Conservation (phyloP, 768 basidiomycete genomes). For the Boletus subcaerulescens region DNA sequence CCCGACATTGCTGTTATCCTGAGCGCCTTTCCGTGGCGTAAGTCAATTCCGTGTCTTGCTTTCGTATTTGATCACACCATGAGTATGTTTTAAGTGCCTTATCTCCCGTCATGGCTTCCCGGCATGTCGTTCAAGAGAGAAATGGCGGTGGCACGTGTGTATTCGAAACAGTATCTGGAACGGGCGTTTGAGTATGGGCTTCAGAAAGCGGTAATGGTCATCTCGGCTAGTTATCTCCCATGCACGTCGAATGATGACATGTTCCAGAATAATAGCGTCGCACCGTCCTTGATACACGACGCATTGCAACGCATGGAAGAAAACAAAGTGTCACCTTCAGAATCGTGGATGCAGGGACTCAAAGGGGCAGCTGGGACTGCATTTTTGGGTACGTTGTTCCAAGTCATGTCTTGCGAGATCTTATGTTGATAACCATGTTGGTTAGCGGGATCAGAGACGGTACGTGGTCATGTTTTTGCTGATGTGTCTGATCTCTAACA, state of each 20-base stretch:
- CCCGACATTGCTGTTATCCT: background rate
- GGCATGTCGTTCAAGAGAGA: background rate
- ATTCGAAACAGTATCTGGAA: background rate
- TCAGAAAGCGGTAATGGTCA: background rate
- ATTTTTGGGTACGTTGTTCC: background rate
- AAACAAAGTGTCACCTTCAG: background rate
- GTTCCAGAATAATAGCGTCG: background rate
- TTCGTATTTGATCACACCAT: background rate
- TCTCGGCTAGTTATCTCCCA: no score
- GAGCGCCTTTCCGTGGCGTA: background rate
- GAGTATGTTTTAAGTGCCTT: background rate
- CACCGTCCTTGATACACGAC: background rate
- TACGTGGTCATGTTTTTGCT: background rate
- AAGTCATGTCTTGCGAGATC: no score
- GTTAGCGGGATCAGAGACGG: background rate
- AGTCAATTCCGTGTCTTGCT: background rate
- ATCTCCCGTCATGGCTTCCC: background rate
- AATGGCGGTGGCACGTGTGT: background rate
- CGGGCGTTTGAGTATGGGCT: background rate
- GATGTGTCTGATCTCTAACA: background rate
- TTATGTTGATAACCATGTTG: background rate
- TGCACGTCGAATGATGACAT: background rate
- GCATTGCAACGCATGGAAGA: background rate
- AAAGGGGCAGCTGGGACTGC: background rate
- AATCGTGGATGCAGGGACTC: background rate